These are phyloP conservation scores for Pezicula neosporulosa DNA, from an alignment of 2,329 filamentous ascomycete species.

Conservation along the genomic window DNA sequence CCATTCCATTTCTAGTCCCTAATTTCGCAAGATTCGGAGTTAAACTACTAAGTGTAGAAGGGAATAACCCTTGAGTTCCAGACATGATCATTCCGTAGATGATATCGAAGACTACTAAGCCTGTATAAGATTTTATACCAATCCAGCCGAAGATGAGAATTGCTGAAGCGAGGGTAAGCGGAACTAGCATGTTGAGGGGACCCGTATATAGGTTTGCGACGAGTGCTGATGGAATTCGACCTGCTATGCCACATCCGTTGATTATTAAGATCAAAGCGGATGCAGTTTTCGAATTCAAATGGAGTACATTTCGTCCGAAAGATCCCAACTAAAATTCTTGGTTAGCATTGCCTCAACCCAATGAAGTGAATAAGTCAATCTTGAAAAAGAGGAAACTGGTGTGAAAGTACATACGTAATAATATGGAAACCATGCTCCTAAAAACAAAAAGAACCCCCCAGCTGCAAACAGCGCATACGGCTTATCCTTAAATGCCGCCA, in stretches of 20 bases:
- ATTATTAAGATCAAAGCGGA: slow-evolving; percentile 45
- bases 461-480: slow-evolving; percentile 38
- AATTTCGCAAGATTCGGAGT: slow-evolving; percentile 46
- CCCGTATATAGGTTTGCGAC: slow-evolving; percentile 46
- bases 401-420: slow-evolving; percentile 25
- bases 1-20: slow-evolving; percentile 49
- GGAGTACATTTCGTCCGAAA: slow-evolving; percentile 16
- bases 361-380: too few relatives aligned
- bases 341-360: not conserved
- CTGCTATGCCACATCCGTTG: slow-evolving; percentile 48
- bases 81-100: slow-evolving; percentile 45
- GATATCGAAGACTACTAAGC: slow-evolving; percentile 42
- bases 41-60: slow-evolving; percentile 42
- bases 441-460: slow-evolving; percentile 36
- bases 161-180: slow-evolving; percentile 18
- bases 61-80: slow-evolving; percentile 45
- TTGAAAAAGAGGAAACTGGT: too few relatives aligned
- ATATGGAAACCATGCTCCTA: slow-evolving; percentile 40
- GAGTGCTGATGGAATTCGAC: slow-evolving; percentile 44
- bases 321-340: slow-evolving; percentile 22
- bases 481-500: slow-evolving; percentile 35
- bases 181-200: slow-evolving; percentile 47
- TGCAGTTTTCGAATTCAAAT: slow-evolving; percentile 33
- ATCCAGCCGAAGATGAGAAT: slow-evolving; percentile 41
- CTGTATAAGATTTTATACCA: slow-evolving; percentile 33